Conservation (phyloP, 1,284 basidiomycete species). For the Ustilago curta region DNA sequence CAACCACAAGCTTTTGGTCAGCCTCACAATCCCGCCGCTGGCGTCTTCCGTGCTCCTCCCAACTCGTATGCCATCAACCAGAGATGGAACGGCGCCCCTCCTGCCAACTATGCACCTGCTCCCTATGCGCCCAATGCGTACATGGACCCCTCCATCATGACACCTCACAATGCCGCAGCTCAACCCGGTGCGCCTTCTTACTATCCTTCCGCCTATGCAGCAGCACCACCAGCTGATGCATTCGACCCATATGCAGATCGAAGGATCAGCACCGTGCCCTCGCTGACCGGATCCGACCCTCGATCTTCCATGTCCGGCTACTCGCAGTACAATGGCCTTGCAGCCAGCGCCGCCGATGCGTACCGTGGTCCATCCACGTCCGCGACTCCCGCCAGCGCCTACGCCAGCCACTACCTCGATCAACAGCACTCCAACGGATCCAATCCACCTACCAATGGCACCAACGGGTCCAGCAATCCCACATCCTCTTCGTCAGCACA, state of each 20-base stretch:
- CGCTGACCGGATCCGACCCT: conserved; percentile 28
- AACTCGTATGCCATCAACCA: conserved; percentile 43
- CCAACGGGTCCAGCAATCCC: conserved; percentile 7
- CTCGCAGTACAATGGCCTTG: conserved; percentile 30
- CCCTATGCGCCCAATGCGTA: conserved; percentile 26
- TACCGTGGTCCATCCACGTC: conserved; percentile 24
- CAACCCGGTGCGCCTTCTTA: conserved; percentile 20
- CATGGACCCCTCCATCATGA: conserved; percentile 30
- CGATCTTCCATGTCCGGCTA: conserved; percentile 33
- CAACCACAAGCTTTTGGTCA: conserved; percentile 36
- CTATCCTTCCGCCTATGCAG: conserved; percentile 30
- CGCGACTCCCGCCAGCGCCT: conserved; percentile 38
- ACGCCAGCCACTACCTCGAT: conserved; percentile 43
- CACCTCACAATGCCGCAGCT: conserved; percentile 11
- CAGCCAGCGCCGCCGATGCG: conserved; percentile 42
- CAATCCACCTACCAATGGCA: conserved; percentile 7
- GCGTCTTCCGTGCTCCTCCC: conserved; percentile 35
- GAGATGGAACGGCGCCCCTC: conserved; percentile 40
- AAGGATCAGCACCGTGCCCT: conserved; percentile 33
- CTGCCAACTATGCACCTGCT: conserved; percentile 16
- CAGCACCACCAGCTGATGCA: conserved; percentile 9
- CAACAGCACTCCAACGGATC: conserved; percentile 28
- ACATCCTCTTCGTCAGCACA: conserved; percentile 9
- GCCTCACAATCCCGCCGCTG: conserved; percentile 14
- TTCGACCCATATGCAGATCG: conserved; percentile 36